Base-by-base conservation (phyloP, 2,329 filamentous ascomycete genomes). In the Tolypocladium inflatum region DNA sequence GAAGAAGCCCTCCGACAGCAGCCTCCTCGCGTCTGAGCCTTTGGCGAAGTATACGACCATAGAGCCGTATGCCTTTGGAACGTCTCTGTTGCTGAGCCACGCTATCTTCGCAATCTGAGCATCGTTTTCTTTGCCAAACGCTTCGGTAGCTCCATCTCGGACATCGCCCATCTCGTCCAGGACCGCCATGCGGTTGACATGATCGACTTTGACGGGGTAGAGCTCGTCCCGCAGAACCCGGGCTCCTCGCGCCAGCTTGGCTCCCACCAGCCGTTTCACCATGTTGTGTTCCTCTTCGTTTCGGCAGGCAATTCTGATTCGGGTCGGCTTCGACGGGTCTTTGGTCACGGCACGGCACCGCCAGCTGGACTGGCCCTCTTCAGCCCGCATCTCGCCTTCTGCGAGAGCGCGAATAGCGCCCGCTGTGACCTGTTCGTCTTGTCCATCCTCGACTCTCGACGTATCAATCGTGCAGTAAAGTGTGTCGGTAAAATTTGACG, bases 121-220 rank as follows among this genome's bases (percentile, higher is more conserved):
- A 19, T 67, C 61, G 53, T 68, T 68, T 60, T 67, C 65, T 51
- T 60, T 54, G 35, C 63, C 54, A 21, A 67, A 58, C 15, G 56
- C 59, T 45, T 66, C 62, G 7, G 56, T 55, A 8, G 55, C 60
- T 37, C 57, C 60, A n/a, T 55, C 7, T 39, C 42, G 57, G 23
- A 63, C 48, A 17, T 59, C 60, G 19, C 59, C 58, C 33, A 55
- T 57, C 52, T 67, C 58, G 48, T 68, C 61, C 9, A 65, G 10
- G 26, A 67, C 58, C 4, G 58, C 64, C 15, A 55, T 58, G 21
- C 61, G 63, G 55, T 58, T 63, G 45, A 63, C 61, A 53, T 61
- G 62, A 58, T 67, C 64, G 19, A 68, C 63, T 56, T 65, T 66
- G 33, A 67, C 56, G 9, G 60, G 64, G 55, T 66, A 67, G n/a